A percentile compares a stretch with the other conserved stretches of the same genome.
Evolutionary conservation across 768 basidiomycete species (phyloP).

Genomic region (Naganishia vishniacii): DNA sequence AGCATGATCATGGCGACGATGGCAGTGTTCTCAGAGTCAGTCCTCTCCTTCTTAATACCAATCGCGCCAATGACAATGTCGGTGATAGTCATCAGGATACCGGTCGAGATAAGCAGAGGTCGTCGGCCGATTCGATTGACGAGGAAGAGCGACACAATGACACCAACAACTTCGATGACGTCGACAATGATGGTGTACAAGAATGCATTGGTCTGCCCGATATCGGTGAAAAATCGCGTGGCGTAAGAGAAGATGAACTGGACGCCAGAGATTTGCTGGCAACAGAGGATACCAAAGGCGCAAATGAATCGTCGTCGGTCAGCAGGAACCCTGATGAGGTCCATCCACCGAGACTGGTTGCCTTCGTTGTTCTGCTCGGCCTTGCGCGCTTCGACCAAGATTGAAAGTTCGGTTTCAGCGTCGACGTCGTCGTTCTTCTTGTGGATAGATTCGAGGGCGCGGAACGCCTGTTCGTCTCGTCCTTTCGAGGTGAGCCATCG

Average conservation of each 20-base stretch:
- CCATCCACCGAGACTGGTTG: conserved; percentile 38
- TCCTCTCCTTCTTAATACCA: conserved; percentile 32
- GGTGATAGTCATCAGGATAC: conserved; percentile 43
- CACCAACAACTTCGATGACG: conserved; percentile 40
- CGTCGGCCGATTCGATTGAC: conserved; percentile 45
- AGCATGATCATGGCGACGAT: conserved; percentile 47
- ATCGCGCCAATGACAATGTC: conserved; percentile 42
- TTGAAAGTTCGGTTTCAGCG: conserved; percentile 37
- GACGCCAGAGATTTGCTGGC: conserved; percentile 47
- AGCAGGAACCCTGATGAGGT: conserved; percentile 37
- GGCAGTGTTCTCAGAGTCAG: conserved; percentile 38
- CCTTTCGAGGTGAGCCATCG: conserved; percentile 45
- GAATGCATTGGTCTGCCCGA: conserved; percentile 40
- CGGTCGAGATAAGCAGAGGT: conserved; percentile 42
- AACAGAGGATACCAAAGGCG: conserved; percentile 46
- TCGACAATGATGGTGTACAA: conserved; percentile 44
- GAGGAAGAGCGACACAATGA: conserved; percentile 39
- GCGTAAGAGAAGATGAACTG: conserved; percentile 47
- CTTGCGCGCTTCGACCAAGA: conserved; percentile 39
- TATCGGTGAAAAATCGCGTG: conserved; percentile 37
- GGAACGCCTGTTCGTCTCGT: conserved; percentile 41
- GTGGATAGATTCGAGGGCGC: conserved; percentile 40
- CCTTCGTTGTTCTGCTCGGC: conserved; percentile 36
- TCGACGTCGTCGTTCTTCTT: conserved; percentile 37
- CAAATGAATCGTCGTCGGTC: conserved; percentile 44